Base-by-base conservation (phyloP, 2,329 filamentous ascomycete species). In the Ilyonectria sp. region DNA sequence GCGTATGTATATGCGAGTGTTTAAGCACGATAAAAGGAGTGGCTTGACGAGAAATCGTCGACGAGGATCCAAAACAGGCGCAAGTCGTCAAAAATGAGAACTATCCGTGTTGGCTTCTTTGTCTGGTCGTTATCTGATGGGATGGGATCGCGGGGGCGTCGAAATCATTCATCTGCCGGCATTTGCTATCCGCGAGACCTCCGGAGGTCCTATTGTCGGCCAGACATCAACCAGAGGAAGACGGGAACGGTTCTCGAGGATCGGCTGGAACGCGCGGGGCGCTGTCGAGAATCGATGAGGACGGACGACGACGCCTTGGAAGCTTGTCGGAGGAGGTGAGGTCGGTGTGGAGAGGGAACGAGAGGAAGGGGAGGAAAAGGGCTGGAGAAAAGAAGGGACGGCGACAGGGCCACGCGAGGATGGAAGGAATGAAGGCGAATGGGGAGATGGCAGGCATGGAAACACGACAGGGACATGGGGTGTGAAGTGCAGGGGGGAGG, bases 21-120 rank as follows among this genome's bases (percentile, higher is more conserved):
- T 64, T 60, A 72, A 72, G 68, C 76, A 82, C 71, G 68, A 67
- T 60, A 75, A 84, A 84, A 84, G 69, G 83, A 85, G 83, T 76
- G 84, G 82, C 81, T 82, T 78, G 83, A 84, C 83, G 82, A 82
- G 77, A 81, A 79, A 74, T 83, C 82, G 83, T 83, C 82, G 78
- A 77, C 64, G 57, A 68, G 65, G 69, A 72, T 74, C 40, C 73
- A 70, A 72, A 75, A 75, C 69, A 73, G 70, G 69, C 58, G 71
- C 71, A 63, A 72, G 70, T 77, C 75, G 76, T 78, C 73, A 70
- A 73, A 73, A 63, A 63, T 69, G 31, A 69, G 58, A 53, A 60
- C 49, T 58, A 70, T 73, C 72, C 74, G 75, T 73, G 54, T 71
- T 66, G 60, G 66, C 49, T 60, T 71, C 68, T 68, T 47, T 65